Percentiles rank a stretch among this genome's conserved stretches.
phyloP scores from a whole-genome alignment of 345 rosid species.

The Jatropha curcas region DNA sequence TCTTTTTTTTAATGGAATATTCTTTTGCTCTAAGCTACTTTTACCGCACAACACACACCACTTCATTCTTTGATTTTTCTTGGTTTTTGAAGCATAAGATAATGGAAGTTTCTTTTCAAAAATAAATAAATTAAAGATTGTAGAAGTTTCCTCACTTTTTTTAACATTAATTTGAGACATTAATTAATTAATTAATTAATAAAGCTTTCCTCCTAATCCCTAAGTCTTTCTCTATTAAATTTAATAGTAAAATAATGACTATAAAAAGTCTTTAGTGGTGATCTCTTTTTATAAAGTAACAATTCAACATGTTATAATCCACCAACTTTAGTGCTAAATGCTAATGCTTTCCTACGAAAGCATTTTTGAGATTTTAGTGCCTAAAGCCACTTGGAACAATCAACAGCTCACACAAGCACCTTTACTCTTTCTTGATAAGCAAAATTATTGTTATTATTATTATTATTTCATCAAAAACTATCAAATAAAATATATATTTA shows the following conservation, averaged over 20 bases:
- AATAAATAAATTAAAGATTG: no score
- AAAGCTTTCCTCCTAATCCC: not conserved
- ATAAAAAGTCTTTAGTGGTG: no score
- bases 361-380: not conserved
- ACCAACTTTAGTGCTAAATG: not conserved
- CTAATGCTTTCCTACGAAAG: constrained; percentile 3
- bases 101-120: no score
- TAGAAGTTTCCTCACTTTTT: not conserved
- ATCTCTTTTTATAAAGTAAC: no score
- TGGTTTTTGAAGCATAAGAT: not conserved
- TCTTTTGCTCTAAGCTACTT: not conserved
- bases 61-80: not conserved
- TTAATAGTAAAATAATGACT: no score
- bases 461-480: no score
- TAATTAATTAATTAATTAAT: not conserved
- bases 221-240: not conserved
- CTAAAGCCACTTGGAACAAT: not conserved
- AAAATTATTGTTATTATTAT: not conserved
- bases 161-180: not conserved
- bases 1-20: not conserved
- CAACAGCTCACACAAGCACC: not conserved
- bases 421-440: not conserved
- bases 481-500: no score
- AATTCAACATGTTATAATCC: no score
- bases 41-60: not conserved